Evolutionary conservation across 305 asterid genomes (phyloP), one percentile per base, ranked within the genome.

Genomic region (Ilex paraguariensis): DNA sequence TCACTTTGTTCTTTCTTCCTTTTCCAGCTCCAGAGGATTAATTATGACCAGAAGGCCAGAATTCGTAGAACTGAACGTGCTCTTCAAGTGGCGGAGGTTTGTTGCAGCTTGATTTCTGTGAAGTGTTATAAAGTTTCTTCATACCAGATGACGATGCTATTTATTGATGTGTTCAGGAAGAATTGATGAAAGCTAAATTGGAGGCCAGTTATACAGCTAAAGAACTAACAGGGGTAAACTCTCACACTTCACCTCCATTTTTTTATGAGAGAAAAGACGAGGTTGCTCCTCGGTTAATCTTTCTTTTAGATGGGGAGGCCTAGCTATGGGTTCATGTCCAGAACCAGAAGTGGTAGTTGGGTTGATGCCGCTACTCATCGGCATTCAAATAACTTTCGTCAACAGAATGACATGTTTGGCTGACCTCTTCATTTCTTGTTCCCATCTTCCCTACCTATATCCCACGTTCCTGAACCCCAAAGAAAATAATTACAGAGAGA

Each of bases 21-120:
- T 49, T 59, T n/a, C 55, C 73, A 82, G 86, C 84, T 82, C 56
- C 79, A 51, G 55, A 64, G 63, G 65, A 77, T 71, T 54, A 77
- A 62, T 57, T 1, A 21, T 21, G 28, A 21, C 2, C 28, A 21
- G 28, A 21, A 21, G 28, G 28, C 28, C 28, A 21, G 28, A 21
- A 21, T 21, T 21, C 28, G 28, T 21, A 21, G 28, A 21, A 21
- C 28, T 21, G 28, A 21, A 21, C 28, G 28, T 21, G 28, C 28
- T 21, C 28, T 21, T 21, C 28, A 21, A 21, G 28, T 21, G 28
- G 80, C 84, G 13, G 86, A 82, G 88, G 88, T 80, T 52, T 42
- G 44, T 50, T 42, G 56, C 28, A 21, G 13, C 31, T 62, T 59
- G 28, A 36, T 54, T 66, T 57, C 31, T 63, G 21, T 57, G 46